phyloP scores from a whole-genome alignment of 164 flowering plant species.

The Magnolia sinica region DNA sequence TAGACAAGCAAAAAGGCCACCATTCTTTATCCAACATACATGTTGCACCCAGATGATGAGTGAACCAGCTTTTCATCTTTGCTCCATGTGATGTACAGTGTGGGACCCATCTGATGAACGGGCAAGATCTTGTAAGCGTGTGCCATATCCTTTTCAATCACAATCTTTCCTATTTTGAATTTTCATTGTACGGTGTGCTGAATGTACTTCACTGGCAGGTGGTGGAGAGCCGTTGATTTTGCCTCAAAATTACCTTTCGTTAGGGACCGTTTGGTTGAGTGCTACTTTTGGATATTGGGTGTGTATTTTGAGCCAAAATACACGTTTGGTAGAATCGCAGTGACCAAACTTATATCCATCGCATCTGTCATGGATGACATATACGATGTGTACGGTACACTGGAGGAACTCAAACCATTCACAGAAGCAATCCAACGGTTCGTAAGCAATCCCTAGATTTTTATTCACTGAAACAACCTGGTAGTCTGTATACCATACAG shows the following conservation, averaged over 20 bases:
- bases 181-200: too few species aligned
- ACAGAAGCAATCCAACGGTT: constrained; percentile 7
- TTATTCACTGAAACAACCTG: not conserved
- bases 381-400: constrained; percentile 8
- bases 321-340: not conserved
- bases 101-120: too few species aligned
- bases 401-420: constrained; percentile 7
- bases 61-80: too few species aligned
- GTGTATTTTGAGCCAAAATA: not conserved
- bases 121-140: too few species aligned
- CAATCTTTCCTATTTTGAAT: too few species aligned
- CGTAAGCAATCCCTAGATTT: not conserved
- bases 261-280: constrained; percentile 5
- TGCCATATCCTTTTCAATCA: too few species aligned
- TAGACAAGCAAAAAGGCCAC: too few species aligned
- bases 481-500: too few species aligned
- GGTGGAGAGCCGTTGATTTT: constrained; percentile 5
- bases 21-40: too few species aligned
- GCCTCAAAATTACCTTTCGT: not conserved
- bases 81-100: too few species aligned
- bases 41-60: too few species aligned
- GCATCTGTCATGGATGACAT: constrained; percentile 2
- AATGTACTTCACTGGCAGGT: not conserved
- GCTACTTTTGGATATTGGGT: constrained; percentile 10
- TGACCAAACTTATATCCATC: not conserved